Conservation (phyloP, 257 asterid genomes). For the Penstemon eatonii region DNA sequence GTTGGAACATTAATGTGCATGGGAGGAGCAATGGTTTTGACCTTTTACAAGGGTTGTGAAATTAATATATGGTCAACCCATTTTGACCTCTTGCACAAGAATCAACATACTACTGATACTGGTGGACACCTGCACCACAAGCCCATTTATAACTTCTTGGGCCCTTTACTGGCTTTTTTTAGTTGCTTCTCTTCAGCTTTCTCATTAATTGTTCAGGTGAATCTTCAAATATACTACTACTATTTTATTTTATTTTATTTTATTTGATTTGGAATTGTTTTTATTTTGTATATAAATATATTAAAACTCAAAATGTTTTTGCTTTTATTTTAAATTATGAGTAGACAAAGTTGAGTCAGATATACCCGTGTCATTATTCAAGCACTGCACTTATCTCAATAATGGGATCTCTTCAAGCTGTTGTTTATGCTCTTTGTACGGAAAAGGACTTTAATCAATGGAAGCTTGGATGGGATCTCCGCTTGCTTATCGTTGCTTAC, state of each 20-base stretch:
- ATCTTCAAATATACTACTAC: not conserved
- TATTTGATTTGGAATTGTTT: too few species aligned
- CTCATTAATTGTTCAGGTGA: constrained; percentile 61
- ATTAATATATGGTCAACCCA: constrained; percentile 45
- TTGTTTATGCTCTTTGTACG: constrained; percentile 44
- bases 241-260: too few species aligned
- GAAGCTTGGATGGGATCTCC: constrained; percentile 65
- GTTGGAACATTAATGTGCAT: constrained; percentile 58
- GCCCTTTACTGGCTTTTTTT: constrained; percentile 48
- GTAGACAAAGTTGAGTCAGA: constrained; percentile 51
- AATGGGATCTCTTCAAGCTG: constrained; percentile 63
- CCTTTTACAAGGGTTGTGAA: constrained; percentile 54
- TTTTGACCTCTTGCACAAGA: constrained; percentile 21
- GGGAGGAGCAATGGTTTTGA: constrained; percentile 77
- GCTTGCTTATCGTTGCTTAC: constrained; percentile 50
- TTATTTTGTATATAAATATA: too few species aligned
- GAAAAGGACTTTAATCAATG: constrained; percentile 58
- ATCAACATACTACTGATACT: not conserved
- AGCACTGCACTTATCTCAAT: constrained; percentile 63
- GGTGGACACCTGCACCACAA: constrained; percentile 27
- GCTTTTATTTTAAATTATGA: too few species aligned
- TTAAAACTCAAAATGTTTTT: too few species aligned
- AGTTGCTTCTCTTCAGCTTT: constrained; percentile 41
- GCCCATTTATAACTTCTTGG: constrained; percentile 34
- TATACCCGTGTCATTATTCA: constrained; percentile 69